phyloP scores from a whole-genome alignment of 2,329 filamentous ascomycete species.

The Elsinoe batatas region DNA sequence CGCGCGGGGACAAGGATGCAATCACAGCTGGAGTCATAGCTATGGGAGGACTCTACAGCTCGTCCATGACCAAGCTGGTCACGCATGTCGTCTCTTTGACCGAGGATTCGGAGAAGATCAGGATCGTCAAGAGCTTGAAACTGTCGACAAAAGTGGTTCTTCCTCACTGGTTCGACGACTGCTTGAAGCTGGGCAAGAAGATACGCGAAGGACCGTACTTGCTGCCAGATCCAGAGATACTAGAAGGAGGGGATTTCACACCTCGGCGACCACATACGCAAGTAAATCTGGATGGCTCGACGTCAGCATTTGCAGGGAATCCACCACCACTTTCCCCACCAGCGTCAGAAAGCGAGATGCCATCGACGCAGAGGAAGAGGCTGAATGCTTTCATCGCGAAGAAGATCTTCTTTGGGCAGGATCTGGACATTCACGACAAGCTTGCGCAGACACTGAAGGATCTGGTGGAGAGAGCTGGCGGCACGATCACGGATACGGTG shows the following conservation, averaged over 20 bases:
- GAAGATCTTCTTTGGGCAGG: slow-evolving; percentile 63
- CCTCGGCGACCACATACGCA: slow-evolving; percentile 20
- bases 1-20: slow-evolving; percentile 76
- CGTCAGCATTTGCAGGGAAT: slow-evolving; percentile 40
- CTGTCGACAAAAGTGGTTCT: slow-evolving; percentile 64
- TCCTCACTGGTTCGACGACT: slow-evolving; percentile 97
- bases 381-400: slow-evolving; percentile 68
- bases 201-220: slow-evolving; percentile 83
- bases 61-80: slow-evolving; percentile 59
- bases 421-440: slow-evolving; percentile 60
- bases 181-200: slow-evolving; percentile 79
- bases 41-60: slow-evolving; percentile 73
- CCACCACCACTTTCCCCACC: slow-evolving; percentile 30
- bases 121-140: slow-evolving; percentile 52
- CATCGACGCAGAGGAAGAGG: slow-evolving; percentile 39
- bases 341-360: slow-evolving; percentile 21
- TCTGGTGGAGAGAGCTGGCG: slow-evolving; percentile 63
- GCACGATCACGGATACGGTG: slow-evolving; percentile 54
- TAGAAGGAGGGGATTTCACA: slow-evolving; percentile 32
- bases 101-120: slow-evolving; percentile 62
- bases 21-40: slow-evolving; percentile 84
- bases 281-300: slow-evolving; percentile 56
- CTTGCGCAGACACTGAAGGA: slow-evolving; percentile 58
- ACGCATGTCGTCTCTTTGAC: slow-evolving; percentile 84
- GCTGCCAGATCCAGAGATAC: slow-evolving; percentile 75